phyloP scores from a whole-genome alignment of 148 eudicot species.

The Fagopyrum homotropicum region DNA sequence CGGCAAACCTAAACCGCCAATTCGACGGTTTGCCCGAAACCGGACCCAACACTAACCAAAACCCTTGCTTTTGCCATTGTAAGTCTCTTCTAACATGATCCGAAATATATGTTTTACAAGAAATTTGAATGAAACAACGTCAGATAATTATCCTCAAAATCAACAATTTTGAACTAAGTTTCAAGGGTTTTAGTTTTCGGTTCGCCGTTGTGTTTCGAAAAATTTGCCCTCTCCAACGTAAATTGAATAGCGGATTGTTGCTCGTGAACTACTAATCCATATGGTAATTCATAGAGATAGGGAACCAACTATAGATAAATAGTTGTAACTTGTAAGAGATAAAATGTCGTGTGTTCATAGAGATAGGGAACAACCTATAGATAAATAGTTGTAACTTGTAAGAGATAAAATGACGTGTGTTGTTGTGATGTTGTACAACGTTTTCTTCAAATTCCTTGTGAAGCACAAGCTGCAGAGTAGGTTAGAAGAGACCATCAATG shows the following conservation, averaged over 20 bases:
- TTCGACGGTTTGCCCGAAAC: no score
- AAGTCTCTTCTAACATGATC: no score
- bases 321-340: not conserved
- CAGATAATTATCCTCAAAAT: no score
- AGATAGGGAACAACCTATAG: not conserved
- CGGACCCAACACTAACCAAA: no score
- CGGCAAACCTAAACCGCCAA: no score
- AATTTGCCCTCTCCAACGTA: not conserved
- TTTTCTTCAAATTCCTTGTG: no score
- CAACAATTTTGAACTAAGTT: not conserved
- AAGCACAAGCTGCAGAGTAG: no score
- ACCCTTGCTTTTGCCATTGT: no score
- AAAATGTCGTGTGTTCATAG: not conserved
- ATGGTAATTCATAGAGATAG: not conserved
- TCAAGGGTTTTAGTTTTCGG: not conserved
- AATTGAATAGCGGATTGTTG: not conserved
- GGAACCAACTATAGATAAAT: not conserved
- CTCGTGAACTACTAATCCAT: not conserved
- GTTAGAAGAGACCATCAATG: no score
- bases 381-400: not conserved
- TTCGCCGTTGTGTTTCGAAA: not conserved
- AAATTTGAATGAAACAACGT: slow-evolving; percentile 24
- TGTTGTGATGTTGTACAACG: no score
- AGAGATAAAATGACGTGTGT: not conserved
- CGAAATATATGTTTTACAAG: no score